Evolutionary conservation across 371 early-diverging fungal species (phyloP).

Genomic region (Apophysomyces variabilis): DNA sequence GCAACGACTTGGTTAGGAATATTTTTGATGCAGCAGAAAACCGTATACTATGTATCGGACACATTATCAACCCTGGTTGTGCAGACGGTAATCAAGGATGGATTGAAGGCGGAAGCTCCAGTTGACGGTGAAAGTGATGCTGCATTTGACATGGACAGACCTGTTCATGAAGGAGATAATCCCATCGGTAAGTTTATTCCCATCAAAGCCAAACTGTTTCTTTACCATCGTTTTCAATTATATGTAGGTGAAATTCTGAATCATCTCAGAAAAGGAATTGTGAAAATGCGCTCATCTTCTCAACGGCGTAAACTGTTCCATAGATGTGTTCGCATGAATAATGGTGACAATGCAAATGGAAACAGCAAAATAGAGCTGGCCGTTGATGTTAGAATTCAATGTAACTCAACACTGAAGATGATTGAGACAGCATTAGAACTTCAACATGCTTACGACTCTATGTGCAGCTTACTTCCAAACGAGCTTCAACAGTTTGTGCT

Average conservation of each 20-base stretch:
- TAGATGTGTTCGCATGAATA: too few species aligned
- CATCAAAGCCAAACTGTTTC: neutral
- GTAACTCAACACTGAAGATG: too few species aligned
- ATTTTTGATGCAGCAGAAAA: neutral
- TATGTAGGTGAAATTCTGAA: neutral
- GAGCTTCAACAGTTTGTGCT: too few species aligned
- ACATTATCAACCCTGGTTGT: constrained; percentile 15
- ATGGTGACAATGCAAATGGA: too few species aligned
- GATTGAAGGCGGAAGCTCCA: constrained; percentile 9
- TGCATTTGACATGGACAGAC: neutral
- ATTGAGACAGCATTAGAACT: too few species aligned
- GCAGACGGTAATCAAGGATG: constrained; percentile 23
- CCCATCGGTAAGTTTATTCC: constrained; percentile 2
- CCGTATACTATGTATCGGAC: constrained; percentile 12
- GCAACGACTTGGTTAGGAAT: neutral
- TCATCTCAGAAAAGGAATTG: too few species aligned
- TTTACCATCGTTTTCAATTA: neutral
- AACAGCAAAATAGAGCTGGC: too few species aligned
- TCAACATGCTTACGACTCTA: too few species aligned
- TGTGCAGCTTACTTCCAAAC: too few species aligned
- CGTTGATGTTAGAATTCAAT: too few species aligned
- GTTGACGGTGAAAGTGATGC: neutral
- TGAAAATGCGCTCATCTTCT: too few species aligned
- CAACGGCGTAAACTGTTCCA: too few species aligned
- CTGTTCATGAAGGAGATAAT: neutral